Conservation (phyloP, 2,329 filamentous ascomycete species). For the Bretziella fagacearum region DNA sequence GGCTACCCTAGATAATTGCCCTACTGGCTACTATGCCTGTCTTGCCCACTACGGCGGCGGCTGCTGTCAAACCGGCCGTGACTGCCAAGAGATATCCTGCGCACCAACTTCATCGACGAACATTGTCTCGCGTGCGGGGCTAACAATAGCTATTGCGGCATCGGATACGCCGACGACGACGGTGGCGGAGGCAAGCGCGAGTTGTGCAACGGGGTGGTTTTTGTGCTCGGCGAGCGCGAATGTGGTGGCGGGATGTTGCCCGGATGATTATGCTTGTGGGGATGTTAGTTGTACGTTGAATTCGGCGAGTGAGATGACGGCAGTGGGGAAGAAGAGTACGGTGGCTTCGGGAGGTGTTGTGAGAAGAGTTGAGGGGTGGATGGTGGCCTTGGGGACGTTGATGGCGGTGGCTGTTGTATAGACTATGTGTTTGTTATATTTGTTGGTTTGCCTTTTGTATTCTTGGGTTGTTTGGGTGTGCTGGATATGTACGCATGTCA, state of each 20-base stretch:
- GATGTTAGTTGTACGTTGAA: constrained; percentile 50
- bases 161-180: constrained; percentile 28
- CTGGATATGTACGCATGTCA: too few relatives aligned
- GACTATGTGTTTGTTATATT: too few relatives aligned
- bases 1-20: constrained; percentile 37
- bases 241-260: constrained; percentile 70
- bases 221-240: constrained; percentile 41
- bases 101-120: constrained; percentile 43
- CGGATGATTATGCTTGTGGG: constrained; percentile 57
- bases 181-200: constrained; percentile 24
- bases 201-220: constrained; percentile 68
- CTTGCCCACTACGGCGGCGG: constrained; percentile 64
- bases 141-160: constrained; percentile 52
- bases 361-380: not conserved
- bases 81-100: constrained; percentile 70
- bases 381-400: not conserved
- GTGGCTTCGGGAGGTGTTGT: constrained; percentile 14
- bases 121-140: constrained; percentile 43
- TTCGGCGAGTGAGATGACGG: constrained; percentile 35
- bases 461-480: too few relatives aligned
- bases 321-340: constrained; percentile 37
- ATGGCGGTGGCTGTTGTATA: too few relatives aligned
- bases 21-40: constrained; percentile 84
- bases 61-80: constrained; percentile 74
- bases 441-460: too few relatives aligned